These are phyloP conservation scores for Ascodesmis nigricans DNA, from an alignment of 495 filamentous ascomycete genomes.

Conservation along the genomic window DNA sequence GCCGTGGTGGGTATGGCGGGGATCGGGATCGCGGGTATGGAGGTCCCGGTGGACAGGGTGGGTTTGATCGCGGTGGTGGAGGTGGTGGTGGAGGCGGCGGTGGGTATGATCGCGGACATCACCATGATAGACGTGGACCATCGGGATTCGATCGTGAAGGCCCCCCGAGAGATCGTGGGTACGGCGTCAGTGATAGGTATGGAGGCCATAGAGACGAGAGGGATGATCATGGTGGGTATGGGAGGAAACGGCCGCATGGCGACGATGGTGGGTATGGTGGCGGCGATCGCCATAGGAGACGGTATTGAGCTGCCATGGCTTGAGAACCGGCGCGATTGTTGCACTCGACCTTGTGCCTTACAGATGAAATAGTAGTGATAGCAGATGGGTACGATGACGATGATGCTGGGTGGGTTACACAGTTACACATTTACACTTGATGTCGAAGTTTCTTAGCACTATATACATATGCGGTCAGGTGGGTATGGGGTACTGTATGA, in stretches of 20 bases:
- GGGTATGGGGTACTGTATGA: too few species aligned
- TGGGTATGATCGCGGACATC: conserved; percentile 24
- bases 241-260: conserved; percentile 18
- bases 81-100: conserved; percentile 33
- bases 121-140: conserved; percentile 1
- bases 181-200: conserved; percentile 13
- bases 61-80: conserved; percentile 36
- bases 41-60: conserved; percentile 29
- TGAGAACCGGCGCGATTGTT: too few species aligned
- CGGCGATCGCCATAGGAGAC: conserved; percentile 20
- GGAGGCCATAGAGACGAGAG: conserved; percentile 9
- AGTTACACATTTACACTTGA: too few species aligned
- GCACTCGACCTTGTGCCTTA: too few species aligned
- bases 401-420: too few species aligned
- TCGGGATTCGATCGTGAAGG: background rate
- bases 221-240: conserved; percentile 12
- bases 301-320: too few species aligned
- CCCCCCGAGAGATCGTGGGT: conserved; percentile 9
- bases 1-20: conserved; percentile 17
- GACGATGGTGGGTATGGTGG: conserved; percentile 18
- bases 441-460: too few species aligned
- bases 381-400: too few species aligned
- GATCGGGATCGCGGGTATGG: conserved; percentile 22
- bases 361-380: too few species aligned
- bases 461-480: too few species aligned